phyloP scores from a whole-genome alignment of 306 rosid genomes.

The barrel medic (Medicago truncatula) region DNA sequence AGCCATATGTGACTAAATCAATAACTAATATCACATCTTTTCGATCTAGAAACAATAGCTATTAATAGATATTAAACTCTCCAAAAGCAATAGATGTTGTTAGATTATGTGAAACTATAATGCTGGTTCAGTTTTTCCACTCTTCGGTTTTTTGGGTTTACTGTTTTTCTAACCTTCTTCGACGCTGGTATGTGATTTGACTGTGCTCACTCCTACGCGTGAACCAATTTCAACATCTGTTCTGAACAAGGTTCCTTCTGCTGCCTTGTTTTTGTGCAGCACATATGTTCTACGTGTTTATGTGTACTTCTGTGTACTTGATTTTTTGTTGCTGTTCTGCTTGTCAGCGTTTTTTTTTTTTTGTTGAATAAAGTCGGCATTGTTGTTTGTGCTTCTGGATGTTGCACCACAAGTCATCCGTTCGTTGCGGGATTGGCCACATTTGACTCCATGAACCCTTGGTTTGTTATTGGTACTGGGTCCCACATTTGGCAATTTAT shows the following conservation, averaged over 20 bases:
- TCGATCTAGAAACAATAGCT: conserved; percentile 14
- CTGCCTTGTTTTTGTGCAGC: background rate
- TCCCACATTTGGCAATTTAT: background rate
- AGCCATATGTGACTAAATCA: conserved; percentile 1
- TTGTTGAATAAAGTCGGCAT: background rate
- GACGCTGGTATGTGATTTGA: background rate
- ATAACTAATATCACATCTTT: conserved; percentile 15
- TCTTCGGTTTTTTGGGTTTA: background rate
- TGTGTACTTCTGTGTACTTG: background rate
- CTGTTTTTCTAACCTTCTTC: background rate
- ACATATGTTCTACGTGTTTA: background rate
- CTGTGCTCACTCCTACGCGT: background rate
- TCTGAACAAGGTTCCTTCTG: background rate
- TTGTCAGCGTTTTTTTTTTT: background rate
- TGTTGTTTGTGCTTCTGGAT: background rate
- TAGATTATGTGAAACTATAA: background rate
- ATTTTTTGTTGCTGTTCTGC: background rate
- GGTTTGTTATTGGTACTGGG: background rate
- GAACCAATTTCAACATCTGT: background rate
- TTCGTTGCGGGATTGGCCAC: background rate
- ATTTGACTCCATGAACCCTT: background rate
- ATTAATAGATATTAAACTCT: background rate
- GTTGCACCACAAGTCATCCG: background rate
- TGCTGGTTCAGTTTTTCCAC: background rate
- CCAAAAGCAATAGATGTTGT: too few species aligned